These are phyloP conservation scores for Zoysia japonica DNA, from an alignment of 176 grass and related monocot genomes.

Conservation along the genomic window DNA sequence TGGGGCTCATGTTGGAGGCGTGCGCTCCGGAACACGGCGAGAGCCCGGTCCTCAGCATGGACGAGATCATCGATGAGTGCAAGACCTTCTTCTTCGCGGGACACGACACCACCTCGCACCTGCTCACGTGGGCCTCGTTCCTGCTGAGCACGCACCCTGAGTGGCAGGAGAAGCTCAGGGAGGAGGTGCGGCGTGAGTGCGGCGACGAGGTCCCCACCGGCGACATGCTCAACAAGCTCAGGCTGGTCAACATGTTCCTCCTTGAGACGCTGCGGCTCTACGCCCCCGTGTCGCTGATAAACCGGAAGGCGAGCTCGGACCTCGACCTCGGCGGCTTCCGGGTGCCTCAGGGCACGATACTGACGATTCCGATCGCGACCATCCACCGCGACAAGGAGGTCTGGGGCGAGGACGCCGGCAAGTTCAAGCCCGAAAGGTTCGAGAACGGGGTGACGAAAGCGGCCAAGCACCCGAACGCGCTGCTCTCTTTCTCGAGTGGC, in stretches of 20 bases:
- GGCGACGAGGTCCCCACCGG: slow-evolving; percentile 17
- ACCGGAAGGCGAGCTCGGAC: not conserved
- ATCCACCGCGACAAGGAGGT: slow-evolving; percentile 53
- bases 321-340: slow-evolving; percentile 16
- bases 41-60: slow-evolving; percentile 26
- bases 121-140: slow-evolving; percentile 40
- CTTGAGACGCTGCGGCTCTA: slow-evolving; percentile 49
- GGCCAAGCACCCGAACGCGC: slow-evolving; percentile 41
- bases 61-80: slow-evolving; percentile 60
- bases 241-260: slow-evolving; percentile 50
- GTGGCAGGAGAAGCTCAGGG: slow-evolving; percentile 52
- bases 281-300: not conserved
- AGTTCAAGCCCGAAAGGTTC: slow-evolving; percentile 54
- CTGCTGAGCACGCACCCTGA: slow-evolving; percentile 35
- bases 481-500: slow-evolving; percentile 46
- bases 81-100: slow-evolving; percentile 65
- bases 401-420: slow-evolving; percentile 46
- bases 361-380: slow-evolving; percentile 25
- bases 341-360: slow-evolving; percentile 2
- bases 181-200: slow-evolving; percentile 42
- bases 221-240: slow-evolving; percentile 42
- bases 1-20: slow-evolving; percentile 48
- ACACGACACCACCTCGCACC: slow-evolving; percentile 40
- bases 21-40: slow-evolving; percentile 18
- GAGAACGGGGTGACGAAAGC: slow-evolving; percentile 44